Evolutionary conservation across 345 rosid genomes (phyloP), one percentile per base, ranked within the genome.

Genomic region (Clarkia xantiana): DNA sequence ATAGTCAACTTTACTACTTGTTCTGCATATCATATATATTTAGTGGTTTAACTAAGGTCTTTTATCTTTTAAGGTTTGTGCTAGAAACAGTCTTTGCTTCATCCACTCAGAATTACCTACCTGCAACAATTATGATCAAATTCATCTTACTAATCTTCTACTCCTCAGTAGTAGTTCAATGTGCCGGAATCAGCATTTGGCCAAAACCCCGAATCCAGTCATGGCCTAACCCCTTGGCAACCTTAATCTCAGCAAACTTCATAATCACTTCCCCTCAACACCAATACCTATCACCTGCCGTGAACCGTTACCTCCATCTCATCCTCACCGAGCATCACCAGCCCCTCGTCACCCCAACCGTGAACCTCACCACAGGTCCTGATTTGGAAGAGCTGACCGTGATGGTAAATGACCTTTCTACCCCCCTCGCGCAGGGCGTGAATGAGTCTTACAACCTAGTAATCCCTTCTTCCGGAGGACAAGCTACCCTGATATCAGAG

Each of bases 191-290:
- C 52, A 74, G 70, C 48, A 64, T 80, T 34, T 87, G 91, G 97
- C 97, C 97, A 7, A 73, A 76, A 64, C 93, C 97, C 0, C 70
- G 76, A 57, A 43, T 7, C 15, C 16, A 80, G n/a, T 70, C 71
- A 48, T 89, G 93, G 89, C 81, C 81, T 5, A 54, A 66, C 16
- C 79, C 75, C 0, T 47, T 45, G 10, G 76, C 79, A 61, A 63
- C 69, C 10, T 1, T 42, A 42, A 67, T 89, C 52, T 82, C 85
- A 23, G 66, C 71, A 3, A 34, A 52, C 49, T 81, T 88, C 72
- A 55, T 71, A 42, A 74, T 88, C 59, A 39, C 53, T 41, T 47
- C 74, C 18, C 88, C 84, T 15, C 0, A 29, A 57, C 77, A 84
- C 45, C 69, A 22, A 1, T 15, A 76, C 62, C 93, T 88, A 51